These are phyloP conservation scores for Wickerhamiella cacticola DNA, from an alignment of 805 yeast genomes.

Conservation along the genomic window DNA sequence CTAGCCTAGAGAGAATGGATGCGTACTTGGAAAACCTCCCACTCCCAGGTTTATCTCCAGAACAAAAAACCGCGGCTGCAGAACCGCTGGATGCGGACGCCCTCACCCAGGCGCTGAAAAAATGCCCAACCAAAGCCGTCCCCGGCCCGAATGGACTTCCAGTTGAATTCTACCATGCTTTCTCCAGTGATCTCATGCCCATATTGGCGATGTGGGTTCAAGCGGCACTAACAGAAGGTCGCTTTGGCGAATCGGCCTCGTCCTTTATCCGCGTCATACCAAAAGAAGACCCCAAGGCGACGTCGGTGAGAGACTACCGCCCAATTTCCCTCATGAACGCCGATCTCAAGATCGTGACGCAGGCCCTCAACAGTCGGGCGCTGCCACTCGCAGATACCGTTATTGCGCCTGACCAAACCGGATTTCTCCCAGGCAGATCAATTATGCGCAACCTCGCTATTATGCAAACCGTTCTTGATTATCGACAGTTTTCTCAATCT, in stretches of 20 bases:
- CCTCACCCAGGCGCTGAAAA: not conserved
- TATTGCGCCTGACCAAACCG: slow-evolving; percentile 4
- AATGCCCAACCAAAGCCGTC: not conserved
- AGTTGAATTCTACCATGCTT: not conserved
- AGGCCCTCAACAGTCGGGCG: not conserved
- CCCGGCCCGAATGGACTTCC: slow-evolving; percentile 1
- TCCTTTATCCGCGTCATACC: slow-evolving; percentile 3
- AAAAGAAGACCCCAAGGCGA: not conserved
- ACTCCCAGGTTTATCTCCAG: not conserved
- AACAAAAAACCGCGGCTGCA: not conserved
- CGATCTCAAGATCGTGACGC: not conserved
- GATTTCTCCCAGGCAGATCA: not conserved
- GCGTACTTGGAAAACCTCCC: not conserved
- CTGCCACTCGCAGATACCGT: not conserved
- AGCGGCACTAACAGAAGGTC: not conserved
- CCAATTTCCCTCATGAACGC: slow-evolving; percentile 7
- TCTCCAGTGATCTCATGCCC: not conserved
- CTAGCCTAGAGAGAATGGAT: not conserved
- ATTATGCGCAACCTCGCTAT: not conserved
- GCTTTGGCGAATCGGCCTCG: not conserved
- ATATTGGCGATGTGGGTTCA: not conserved
- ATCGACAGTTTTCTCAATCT: not conserved
- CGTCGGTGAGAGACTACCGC: not conserved
- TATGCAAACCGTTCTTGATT: not conserved
- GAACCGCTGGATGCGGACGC: not conserved